Conservation (phyloP, 305 asterid genomes). For the Ajuga reptans region DNA sequence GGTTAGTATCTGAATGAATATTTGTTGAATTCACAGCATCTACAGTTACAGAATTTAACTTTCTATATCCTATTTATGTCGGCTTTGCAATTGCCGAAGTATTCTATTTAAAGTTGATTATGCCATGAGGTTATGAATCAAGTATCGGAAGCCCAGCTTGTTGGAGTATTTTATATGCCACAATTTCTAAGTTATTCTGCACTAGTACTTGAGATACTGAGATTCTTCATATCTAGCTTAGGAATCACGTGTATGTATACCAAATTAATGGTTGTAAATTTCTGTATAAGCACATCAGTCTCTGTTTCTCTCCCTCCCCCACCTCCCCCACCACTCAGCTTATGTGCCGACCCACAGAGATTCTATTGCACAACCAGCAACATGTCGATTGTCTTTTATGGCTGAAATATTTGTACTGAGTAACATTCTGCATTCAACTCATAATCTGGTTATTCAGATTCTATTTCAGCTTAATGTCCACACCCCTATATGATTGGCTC, state of each 20-base stretch:
- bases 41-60: neutral
- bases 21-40: constrained; percentile 3
- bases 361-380: neutral
- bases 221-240: constrained; percentile 5
- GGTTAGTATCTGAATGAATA: constrained; percentile 37
- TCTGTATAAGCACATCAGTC: neutral
- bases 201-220: neutral
- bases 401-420: neutral
- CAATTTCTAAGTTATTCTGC: neutral
- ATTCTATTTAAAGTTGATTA: neutral
- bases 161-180: neutral
- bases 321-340: neutral
- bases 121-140: neutral
- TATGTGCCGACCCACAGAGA: neutral
- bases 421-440: neutral
- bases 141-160: neutral
- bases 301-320: neutral
- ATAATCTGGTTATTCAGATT: neutral
- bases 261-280: neutral
- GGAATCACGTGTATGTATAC: neutral
- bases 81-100: constrained; percentile 9
- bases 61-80: neutral
- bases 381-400: neutral
- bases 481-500: neutral
- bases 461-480: neutral